Conservation (phyloP, 495 filamentous ascomycete species). For the Neurospora intermedia region DNA sequence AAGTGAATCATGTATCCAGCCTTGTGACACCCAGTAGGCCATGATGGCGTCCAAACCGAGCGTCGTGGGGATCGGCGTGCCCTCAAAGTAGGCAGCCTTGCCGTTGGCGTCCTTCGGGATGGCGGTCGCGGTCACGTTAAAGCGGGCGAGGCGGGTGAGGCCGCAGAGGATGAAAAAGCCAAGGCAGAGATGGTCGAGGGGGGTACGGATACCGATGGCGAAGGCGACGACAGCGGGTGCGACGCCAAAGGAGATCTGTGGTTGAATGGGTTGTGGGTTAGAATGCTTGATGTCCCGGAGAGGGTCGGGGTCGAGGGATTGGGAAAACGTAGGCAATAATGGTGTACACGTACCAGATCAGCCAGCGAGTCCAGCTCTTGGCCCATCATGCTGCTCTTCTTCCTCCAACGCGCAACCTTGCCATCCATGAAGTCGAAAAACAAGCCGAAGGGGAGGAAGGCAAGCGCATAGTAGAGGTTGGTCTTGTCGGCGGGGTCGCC, state of each 20-base stretch:
- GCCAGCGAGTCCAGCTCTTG: constrained; percentile 97
- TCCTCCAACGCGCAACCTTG: constrained; percentile 87
- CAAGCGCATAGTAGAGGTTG: constrained; percentile 71
- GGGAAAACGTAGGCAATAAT: not conserved
- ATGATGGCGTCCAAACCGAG: constrained; percentile 70
- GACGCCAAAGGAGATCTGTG: constrained; percentile 89
- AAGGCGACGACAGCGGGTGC: constrained; percentile 81
- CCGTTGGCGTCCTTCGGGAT: constrained; percentile 86
- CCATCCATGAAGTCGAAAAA: constrained; percentile 99
- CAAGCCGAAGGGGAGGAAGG: constrained; percentile 82
- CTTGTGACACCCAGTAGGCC: constrained; percentile 77
- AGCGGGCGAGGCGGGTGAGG: constrained; percentile 84
- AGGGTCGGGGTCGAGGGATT: not conserved
- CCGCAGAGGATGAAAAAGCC: constrained; percentile 92
- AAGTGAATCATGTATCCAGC: constrained; percentile 66
- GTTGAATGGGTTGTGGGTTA: not conserved
- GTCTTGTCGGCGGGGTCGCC: constrained; percentile 53
- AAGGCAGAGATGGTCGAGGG: constrained; percentile 74
- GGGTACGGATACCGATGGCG: constrained; percentile 77
- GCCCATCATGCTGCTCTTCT: constrained; percentile 93
- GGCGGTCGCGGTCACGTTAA: constrained; percentile 85
- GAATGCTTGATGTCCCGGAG: not conserved
- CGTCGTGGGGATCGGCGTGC: constrained; percentile 88
- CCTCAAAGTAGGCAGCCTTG: constrained; percentile 91
- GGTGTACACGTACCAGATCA: constrained; percentile 58